These are phyloP conservation scores for Ambrosia artemisiifolia DNA, from an alignment of 129 eudicot genomes.

Conservation along the genomic window DNA sequence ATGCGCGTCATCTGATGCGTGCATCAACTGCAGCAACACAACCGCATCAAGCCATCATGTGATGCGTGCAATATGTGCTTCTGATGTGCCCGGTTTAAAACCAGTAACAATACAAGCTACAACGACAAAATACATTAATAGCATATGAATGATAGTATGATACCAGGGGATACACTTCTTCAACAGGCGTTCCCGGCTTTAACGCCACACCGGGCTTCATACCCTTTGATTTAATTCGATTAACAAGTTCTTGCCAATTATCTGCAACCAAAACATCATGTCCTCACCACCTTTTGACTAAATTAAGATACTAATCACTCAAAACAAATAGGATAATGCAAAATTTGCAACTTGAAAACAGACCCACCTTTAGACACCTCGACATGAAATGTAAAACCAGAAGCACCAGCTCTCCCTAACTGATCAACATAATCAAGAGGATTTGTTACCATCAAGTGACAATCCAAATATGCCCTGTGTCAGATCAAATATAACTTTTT, in stretches of 20 bases:
- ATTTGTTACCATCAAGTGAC: slow-evolving; percentile 95
- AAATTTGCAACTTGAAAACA: slow-evolving; percentile 14
- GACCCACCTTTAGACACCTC: slow-evolving; percentile 79
- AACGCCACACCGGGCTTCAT: slow-evolving; percentile 90
- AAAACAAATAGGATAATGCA: not conserved
- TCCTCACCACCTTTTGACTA: not conserved
- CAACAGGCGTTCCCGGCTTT: slow-evolving; percentile 88
- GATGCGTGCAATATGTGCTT: too few species aligned
- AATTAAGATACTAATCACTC: not conserved
- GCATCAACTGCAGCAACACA: too few species aligned
- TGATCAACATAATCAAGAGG: slow-evolving; percentile 88
- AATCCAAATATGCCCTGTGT: slow-evolving; percentile 86
- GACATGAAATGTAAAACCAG: slow-evolving; percentile 93
- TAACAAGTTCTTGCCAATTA: slow-evolving; percentile 84
- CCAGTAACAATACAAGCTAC: not conserved
- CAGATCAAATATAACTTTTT: not conserved
- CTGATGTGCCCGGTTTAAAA: too few species aligned
- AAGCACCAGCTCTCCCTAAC: slow-evolving; percentile 95
- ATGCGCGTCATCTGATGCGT: too few species aligned
- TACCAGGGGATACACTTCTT: slow-evolving; percentile 93
- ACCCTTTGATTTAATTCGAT: slow-evolving; percentile 64
- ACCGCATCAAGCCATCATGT: too few species aligned
- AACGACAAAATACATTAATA: not conserved
- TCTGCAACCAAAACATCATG: slow-evolving; percentile 36
- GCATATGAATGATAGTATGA: not conserved